Percentiles rank a stretch among this genome's conserved stretches.
Conservation (phyloP, 163 green algal genomes). For the Scenedesmus sp. region DNA sequence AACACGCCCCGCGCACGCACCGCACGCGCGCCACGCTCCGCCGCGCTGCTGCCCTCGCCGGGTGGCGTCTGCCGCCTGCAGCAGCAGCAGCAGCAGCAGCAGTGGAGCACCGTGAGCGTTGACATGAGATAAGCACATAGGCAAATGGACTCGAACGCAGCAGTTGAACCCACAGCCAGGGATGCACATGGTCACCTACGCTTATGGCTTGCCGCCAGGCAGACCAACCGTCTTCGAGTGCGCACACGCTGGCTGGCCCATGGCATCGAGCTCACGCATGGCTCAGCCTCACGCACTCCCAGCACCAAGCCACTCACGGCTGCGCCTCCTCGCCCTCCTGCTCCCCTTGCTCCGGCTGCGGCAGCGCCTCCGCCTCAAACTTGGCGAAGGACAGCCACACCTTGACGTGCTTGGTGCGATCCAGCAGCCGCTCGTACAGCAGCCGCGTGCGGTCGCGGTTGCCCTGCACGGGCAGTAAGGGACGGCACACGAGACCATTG, state of each 20-base stretch:
- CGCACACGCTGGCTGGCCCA: too few relatives aligned
- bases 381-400: conserved; percentile 95
- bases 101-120: background rate
- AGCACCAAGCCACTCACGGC: background rate
- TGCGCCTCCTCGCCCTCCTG: conserved; percentile 11
- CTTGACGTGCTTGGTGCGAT: conserved; percentile 98
- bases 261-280: too few relatives aligned
- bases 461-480: conserved; percentile 50
- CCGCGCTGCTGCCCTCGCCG: conserved; percentile 13
- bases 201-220: too few relatives aligned
- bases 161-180: too few relatives aligned
- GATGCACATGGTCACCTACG: too few relatives aligned
- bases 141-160: too few relatives aligned
- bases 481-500: too few relatives aligned
- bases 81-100: conserved; percentile 1
- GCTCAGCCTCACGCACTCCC: too few relatives aligned
- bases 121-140: background rate
- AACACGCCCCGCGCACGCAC: conserved; percentile 81
- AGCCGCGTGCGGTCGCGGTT: conserved; percentile 81
- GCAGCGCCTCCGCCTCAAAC: conserved; percentile 92
- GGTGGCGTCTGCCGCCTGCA: background rate
- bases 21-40: conserved; percentile 44
- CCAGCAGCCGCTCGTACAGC: conserved; percentile 97
- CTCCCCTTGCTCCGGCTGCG: conserved; percentile 66
- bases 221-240: too few relatives aligned